phyloP scores from a whole-genome alignment of 2,329 filamentous ascomycete species.

The Dendrostoma leiphaemia region DNA sequence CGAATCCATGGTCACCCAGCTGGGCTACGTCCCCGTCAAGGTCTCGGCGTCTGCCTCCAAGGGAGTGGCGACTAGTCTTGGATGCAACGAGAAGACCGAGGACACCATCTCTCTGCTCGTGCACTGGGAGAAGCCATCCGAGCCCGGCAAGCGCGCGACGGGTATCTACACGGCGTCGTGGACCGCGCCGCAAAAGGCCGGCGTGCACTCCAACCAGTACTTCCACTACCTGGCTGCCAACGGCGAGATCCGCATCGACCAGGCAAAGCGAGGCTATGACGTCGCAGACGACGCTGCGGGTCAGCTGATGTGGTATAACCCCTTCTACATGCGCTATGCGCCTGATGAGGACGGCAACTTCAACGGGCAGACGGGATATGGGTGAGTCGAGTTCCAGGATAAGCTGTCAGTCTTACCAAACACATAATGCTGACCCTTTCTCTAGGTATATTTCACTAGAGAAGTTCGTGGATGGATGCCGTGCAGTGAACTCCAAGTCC shows the following conservation, averaged over 20 bases:
- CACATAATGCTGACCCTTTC: background rate
- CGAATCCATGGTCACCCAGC: slow-evolving; percentile 80
- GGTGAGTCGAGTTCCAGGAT: slow-evolving; percentile 30
- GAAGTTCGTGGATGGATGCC: slow-evolving; percentile 90
- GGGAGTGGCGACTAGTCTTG: slow-evolving; percentile 75
- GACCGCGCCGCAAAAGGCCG: slow-evolving; percentile 89
- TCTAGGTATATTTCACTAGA: slow-evolving; percentile 78
- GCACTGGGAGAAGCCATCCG: slow-evolving; percentile 76
- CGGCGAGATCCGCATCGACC: slow-evolving; percentile 86
- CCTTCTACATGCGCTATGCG: slow-evolving; percentile 93
- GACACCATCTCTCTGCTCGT: slow-evolving; percentile 91
- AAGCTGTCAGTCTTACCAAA: background rate
- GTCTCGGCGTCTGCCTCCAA: slow-evolving; percentile 77
- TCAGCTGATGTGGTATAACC: slow-evolving; percentile 83
- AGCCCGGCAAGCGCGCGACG: slow-evolving; percentile 70
- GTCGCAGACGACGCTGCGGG: slow-evolving; percentile 77
- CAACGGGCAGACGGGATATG: slow-evolving; percentile 85
- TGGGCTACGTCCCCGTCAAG: slow-evolving; percentile 71
- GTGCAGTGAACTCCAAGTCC: slow-evolving; percentile 71
- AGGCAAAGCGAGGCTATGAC: slow-evolving; percentile 92
- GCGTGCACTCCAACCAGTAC: slow-evolving; percentile 96
- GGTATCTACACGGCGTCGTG: slow-evolving; percentile 92
- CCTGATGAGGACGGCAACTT: slow-evolving; percentile 96
- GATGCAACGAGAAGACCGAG: slow-evolving; percentile 79
- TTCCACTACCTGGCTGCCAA: slow-evolving; percentile 88